These are phyloP conservation scores for Didymella exigua DNA, from an alignment of 2,329 filamentous ascomycete species.

Conservation along the genomic window DNA sequence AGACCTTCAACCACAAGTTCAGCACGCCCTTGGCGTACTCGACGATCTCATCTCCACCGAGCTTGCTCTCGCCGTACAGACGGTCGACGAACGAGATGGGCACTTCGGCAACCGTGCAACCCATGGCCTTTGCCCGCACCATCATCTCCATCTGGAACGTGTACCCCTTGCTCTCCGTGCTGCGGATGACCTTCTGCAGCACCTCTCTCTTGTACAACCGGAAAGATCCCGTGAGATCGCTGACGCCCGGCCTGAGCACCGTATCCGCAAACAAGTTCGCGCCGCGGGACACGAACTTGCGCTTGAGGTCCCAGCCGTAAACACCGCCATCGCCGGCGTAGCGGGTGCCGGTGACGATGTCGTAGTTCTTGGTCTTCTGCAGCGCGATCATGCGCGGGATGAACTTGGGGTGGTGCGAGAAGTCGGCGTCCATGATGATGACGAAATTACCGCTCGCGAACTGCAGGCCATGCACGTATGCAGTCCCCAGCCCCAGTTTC, in stretches of 20 bases:
- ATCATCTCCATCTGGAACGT: conserved; percentile 99
- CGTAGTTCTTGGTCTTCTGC: conserved; percentile 79
- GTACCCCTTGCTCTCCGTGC: conserved; percentile 95
- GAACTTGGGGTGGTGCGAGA: conserved; percentile 99
- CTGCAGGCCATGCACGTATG: conserved; percentile 92
- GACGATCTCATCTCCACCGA: conserved; percentile 93
- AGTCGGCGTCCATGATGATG: conserved; percentile 99
- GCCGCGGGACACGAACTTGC: conserved; percentile 76
- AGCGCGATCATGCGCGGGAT: conserved; percentile 89
- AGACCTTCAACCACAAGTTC: conserved; percentile 58
- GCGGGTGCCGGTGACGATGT: conserved; percentile 95
- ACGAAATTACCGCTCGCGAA: conserved; percentile 92
- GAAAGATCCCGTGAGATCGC: conserved; percentile 94
- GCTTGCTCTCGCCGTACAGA: conserved; percentile 92
- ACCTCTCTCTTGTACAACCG: conserved; percentile 91
- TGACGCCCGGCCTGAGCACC: conserved; percentile 88
- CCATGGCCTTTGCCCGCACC: conserved; percentile 95
- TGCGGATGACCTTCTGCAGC: conserved; percentile 85
- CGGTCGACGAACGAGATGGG: conserved; percentile 93
- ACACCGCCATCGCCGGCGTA: conserved; percentile 88
- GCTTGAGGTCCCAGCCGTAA: conserved; percentile 93
- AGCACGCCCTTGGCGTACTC: conserved; percentile 80
- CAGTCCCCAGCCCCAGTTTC: conserved; percentile 95
- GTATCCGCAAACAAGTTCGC: conserved; percentile 97
- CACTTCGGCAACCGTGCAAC: conserved; percentile 90